Conservation (phyloP, 2,329 filamentous ascomycete genomes). For the Aurifilum marmelostoma region DNA sequence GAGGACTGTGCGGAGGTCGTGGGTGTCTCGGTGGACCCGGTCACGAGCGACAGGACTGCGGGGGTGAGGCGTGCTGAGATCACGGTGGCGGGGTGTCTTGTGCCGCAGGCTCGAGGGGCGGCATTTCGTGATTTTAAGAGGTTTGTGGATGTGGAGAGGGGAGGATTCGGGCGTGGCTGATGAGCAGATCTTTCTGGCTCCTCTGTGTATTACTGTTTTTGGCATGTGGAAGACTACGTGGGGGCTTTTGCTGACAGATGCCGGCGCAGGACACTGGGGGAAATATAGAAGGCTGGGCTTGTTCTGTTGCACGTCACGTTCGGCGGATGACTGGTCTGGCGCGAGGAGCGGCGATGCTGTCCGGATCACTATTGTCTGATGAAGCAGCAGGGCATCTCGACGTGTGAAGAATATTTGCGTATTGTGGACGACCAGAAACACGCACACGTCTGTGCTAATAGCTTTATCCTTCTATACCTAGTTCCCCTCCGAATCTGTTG, state of each 20-base stretch:
- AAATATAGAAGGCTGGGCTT: conserved; percentile 6
- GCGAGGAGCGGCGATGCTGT: not conserved
- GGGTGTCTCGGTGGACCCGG: not conserved
- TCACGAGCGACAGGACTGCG: not conserved
- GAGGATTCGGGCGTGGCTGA: not conserved
- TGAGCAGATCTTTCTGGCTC: not conserved
- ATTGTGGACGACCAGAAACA: not conserved
- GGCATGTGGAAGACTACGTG: not conserved
- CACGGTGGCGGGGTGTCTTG: not conserved
- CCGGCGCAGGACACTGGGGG: not conserved
- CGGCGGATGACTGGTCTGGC: not conserved
- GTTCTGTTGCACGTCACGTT: not conserved
- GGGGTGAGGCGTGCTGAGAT: not conserved
- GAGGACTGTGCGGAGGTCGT: conserved; percentile 1
- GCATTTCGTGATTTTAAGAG: not conserved
- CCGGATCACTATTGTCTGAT: conserved; percentile 5
- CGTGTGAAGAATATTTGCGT: too few relatives aligned
- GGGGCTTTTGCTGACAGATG: not conserved
- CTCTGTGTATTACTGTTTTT: not conserved
- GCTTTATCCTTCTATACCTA: not conserved
- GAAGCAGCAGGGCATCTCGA: too few relatives aligned
- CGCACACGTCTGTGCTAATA: not conserved
- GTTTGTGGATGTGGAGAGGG: not conserved
- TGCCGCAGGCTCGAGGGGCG: not conserved
- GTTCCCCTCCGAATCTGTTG: not conserved